Conservation (phyloP, 2,329 filamentous ascomycete genomes). For the Fusarium heterosporum region DNA sequence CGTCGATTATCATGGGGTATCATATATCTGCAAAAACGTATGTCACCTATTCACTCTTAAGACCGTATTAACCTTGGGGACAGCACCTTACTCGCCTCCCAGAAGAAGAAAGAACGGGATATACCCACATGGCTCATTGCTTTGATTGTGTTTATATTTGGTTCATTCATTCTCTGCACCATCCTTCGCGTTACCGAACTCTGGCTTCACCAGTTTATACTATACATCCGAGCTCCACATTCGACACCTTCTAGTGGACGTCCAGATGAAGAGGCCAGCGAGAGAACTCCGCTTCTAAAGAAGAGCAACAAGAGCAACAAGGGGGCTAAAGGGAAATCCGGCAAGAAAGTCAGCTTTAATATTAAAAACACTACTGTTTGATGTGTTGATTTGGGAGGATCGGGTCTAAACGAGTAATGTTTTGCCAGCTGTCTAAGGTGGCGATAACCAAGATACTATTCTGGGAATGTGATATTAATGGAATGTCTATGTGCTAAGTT, state of each 20-base stretch:
- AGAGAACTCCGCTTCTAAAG: background rate
- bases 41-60: background rate
- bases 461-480: background rate
- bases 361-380: background rate
- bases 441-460: background rate
- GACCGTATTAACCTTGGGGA: background rate
- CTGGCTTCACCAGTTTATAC: background rate
- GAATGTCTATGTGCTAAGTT: background rate
- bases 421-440: too few species aligned
- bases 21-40: background rate
- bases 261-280: background rate
- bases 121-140: background rate
- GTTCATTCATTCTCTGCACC: background rate
- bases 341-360: conserved; percentile 14
- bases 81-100: background rate
- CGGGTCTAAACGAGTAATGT: background rate
- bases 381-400: background rate
- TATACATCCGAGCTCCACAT: background rate
- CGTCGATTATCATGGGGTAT: background rate
- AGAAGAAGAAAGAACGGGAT: background rate
- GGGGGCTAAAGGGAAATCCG: background rate
- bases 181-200: conserved; percentile 7
- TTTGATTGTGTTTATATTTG: background rate
- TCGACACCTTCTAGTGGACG: too few species aligned
- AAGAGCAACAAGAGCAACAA: background rate